phyloP scores from a whole-genome alignment of 768 basidiomycete genomes.

The Chalciporus piperatus region DNA sequence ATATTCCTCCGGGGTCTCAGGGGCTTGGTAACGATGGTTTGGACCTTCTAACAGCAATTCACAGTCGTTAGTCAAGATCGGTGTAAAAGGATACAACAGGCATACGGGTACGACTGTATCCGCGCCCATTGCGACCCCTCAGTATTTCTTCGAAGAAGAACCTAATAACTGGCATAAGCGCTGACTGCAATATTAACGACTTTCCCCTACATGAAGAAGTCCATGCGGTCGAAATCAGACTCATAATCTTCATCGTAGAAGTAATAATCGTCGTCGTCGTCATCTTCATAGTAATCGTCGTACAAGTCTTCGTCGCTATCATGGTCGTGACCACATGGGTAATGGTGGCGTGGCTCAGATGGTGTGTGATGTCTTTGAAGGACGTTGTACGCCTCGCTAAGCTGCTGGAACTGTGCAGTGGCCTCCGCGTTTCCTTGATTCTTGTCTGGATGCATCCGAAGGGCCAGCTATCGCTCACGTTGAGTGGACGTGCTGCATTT shows the following conservation, averaged over 20 bases:
- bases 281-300: constrained; percentile 28
- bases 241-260: constrained; percentile 31
- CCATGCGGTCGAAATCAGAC: constrained; percentile 32
- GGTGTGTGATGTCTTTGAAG: constrained; percentile 52
- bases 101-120: constrained; percentile 29
- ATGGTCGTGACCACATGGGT: constrained; percentile 19
- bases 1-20: constrained; percentile 54
- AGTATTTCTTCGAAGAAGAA: constrained; percentile 48
- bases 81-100: constrained; percentile 7
- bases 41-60: constrained; percentile 15
- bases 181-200: neutral
- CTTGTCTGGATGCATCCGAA: constrained; percentile 76
- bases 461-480: constrained; percentile 44
- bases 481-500: constrained; percentile 1
- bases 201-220: constrained; percentile 46
- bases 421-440: constrained; percentile 64
- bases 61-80: constrained; percentile 11
- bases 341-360: constrained; percentile 21
- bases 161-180: constrained; percentile 32
- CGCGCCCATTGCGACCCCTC: constrained; percentile 33
- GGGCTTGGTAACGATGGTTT: constrained; percentile 18
- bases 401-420: constrained; percentile 64
- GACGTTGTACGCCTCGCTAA: constrained; percentile 66
- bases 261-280: constrained; percentile 32
- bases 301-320: constrained; percentile 42